Base-by-base conservation (phyloP, 257 asterid genomes). In the Rauvolfia tetraphylla region DNA sequence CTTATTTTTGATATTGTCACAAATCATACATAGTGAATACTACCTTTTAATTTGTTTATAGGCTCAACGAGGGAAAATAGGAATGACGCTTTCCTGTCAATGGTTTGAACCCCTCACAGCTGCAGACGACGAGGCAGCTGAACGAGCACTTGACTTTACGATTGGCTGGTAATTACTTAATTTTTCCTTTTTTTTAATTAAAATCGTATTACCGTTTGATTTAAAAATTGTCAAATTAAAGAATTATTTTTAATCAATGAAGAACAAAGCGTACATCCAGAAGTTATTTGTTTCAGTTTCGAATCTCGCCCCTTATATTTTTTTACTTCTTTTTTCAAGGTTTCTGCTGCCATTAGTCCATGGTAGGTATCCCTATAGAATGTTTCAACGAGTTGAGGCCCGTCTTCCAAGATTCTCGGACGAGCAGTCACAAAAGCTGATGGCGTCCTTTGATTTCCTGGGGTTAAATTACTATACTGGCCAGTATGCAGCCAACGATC, bases 21-120 rank as follows among this genome's bases (percentile, higher is more conserved):
- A 53, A 12, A 63, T 27, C 12, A 23, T 1, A 29, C 1, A 63
- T 11, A 63, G 12, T 2, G 7, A 39, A 7, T 39, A 7, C 17
- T 15, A 54, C 31, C 2, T 9, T 22, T 4, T 23, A 23, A 58
- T n/a, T n/a, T n/a, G n/a, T 11, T 69, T 17, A 14, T 7, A 14
- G 36, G 74, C 36, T 23, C 74, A 69, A 44, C 33, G 38, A n/a
- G 74, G 74, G 11, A 44, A 69, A 44, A 69, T 69, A n/a, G 58
- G 74, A 27, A 44, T 69, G 8, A 44, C 58, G 2, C 74, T 69
- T 44, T 12, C 0, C 1, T 2, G 23, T n/a, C n/a, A 13, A 39
- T 69, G 74, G 74, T 69, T n/a, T 42, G 58, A 42, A 15, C 74
- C 74, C 7, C 23, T 11, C 11, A n/a, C 46, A 3, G 1, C 6